A percentile compares a stretch with the other conserved stretches of the same genome.
Conservation (phyloP, 2,329 filamentous ascomycete genomes). For the Diaporthe caulivora region DNA sequence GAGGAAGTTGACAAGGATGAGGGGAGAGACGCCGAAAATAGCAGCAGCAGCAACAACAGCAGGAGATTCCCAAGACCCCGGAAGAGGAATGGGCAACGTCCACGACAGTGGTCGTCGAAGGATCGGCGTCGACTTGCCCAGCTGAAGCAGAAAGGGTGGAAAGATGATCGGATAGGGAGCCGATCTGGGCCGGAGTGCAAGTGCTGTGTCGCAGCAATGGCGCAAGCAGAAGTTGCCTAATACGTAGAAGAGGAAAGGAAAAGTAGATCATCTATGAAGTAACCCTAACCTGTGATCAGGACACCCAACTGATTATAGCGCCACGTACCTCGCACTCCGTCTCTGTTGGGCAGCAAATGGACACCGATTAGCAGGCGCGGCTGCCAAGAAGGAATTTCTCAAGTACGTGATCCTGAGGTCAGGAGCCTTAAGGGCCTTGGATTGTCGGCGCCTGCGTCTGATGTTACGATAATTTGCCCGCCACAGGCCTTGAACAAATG, state of each 20-base stretch:
- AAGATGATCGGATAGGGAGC: background rate
- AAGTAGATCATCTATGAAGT: background rate
- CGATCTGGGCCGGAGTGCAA: background rate
- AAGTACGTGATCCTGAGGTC: too few species aligned
- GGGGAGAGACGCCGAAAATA: background rate
- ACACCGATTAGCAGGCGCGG: background rate
- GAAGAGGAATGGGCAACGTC: background rate
- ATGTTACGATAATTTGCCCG: background rate
- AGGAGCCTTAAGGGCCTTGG: background rate
- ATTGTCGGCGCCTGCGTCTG: background rate
- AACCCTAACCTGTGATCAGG: background rate
- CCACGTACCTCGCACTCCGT: too few species aligned
- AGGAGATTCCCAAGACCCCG: background rate
- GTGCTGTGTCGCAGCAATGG: background rate
- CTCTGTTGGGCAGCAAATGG: too few species aligned
- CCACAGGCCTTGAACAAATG: background rate
- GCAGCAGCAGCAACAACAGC: background rate
- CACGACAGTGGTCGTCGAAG: background rate
- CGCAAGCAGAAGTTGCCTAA: background rate
- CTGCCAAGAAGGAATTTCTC: background rate
- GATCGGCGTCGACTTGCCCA: background rate
- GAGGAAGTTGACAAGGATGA: background rate
- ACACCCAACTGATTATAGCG: background rate
- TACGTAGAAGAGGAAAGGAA: background rate
- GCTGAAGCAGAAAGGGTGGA: conserved; percentile 4